A percentile compares a stretch with the other conserved stretches of the same genome.
Conservation (phyloP, 169 alveolate genomes). For the Eimeria sp. region DNA sequence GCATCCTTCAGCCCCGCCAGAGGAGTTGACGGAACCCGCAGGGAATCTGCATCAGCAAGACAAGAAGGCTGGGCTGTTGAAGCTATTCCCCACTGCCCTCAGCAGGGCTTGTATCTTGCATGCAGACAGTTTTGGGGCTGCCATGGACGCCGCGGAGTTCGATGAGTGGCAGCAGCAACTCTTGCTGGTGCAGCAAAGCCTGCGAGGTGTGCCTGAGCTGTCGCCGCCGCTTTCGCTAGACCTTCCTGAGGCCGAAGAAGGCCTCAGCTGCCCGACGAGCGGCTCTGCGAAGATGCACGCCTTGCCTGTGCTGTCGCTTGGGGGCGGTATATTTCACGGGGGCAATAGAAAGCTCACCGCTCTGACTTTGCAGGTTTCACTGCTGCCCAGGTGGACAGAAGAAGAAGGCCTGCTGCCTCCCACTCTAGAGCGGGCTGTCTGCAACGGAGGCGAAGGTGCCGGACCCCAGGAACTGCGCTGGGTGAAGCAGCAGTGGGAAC, state of each 20-base stretch:
- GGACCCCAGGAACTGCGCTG: constrained; percentile 22
- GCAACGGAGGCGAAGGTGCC: constrained; percentile 59
- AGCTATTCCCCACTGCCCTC: constrained; percentile 66
- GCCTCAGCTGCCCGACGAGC: neutral
- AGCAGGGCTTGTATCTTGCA: constrained; percentile 58
- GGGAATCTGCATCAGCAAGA: neutral
- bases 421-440: constrained; percentile 43
- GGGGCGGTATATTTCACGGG: constrained; percentile 72
- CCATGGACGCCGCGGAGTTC: constrained; percentile 58
- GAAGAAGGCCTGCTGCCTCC: constrained; percentile 47
- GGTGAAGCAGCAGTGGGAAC: constrained; percentile 60
- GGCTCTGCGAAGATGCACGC: neutral
- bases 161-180: constrained; percentile 78
- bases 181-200: constrained; percentile 38
- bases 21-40: neutral
- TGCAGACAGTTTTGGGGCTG: constrained; percentile 49
- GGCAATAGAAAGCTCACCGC: constrained; percentile 20
- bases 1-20: neutral
- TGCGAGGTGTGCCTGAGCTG: neutral
- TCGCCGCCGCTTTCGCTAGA: constrained; percentile 8
- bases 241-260: neutral
- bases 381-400: constrained; percentile 62
- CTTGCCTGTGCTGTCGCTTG: constrained; percentile 61
- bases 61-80: neutral
- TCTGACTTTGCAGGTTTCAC: constrained; percentile 49